Conservation (phyloP, 1,284 basidiomycete species). For the Ustilago esculenta region DNA sequence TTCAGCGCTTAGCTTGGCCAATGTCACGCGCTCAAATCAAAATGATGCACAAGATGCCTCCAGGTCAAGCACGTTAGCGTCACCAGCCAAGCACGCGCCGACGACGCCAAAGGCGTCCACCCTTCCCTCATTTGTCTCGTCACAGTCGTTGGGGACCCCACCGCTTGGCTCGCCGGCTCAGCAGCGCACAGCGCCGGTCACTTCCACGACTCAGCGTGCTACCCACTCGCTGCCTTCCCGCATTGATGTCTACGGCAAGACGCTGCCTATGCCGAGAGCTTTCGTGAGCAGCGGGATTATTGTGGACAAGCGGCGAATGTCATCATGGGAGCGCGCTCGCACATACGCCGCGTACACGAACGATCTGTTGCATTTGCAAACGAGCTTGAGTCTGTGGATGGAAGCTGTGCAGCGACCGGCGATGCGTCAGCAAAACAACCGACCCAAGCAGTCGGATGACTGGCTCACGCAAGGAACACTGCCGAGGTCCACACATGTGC, state of each 20-base stretch:
- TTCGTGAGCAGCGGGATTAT: slow-evolving; percentile 48
- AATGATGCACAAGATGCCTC: not conserved
- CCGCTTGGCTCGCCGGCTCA: slow-evolving; percentile 18
- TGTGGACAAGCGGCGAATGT: slow-evolving; percentile 38
- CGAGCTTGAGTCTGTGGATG: slow-evolving; percentile 56
- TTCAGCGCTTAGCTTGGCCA: slow-evolving; percentile 24
- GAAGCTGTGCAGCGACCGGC: slow-evolving; percentile 46
- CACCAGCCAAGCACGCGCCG: slow-evolving; percentile 7
- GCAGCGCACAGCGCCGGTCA: slow-evolving; percentile 10
- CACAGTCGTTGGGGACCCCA: slow-evolving; percentile 17
- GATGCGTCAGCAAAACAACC: slow-evolving; percentile 39
- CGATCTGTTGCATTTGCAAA: slow-evolving; percentile 46
- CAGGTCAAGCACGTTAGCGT: slow-evolving; percentile 16
- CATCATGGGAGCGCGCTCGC: slow-evolving; percentile 57
- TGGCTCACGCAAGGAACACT: slow-evolving; percentile 16
- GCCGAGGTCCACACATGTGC: slow-evolving; percentile 25
- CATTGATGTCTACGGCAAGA: slow-evolving; percentile 55
- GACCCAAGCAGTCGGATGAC: slow-evolving; percentile 9
- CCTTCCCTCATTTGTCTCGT: slow-evolving; percentile 5
- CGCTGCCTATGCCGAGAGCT: slow-evolving; percentile 46
- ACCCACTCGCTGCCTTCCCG: slow-evolving; percentile 5
- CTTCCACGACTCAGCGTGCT: slow-evolving; percentile 3
- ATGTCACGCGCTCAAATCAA: slow-evolving; percentile 13
- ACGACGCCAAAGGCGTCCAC: slow-evolving; percentile 5
- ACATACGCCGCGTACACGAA: slow-evolving; percentile 56